Conservation (phyloP, 495 filamentous ascomycete genomes). For the Cercophora newfieldiana region DNA sequence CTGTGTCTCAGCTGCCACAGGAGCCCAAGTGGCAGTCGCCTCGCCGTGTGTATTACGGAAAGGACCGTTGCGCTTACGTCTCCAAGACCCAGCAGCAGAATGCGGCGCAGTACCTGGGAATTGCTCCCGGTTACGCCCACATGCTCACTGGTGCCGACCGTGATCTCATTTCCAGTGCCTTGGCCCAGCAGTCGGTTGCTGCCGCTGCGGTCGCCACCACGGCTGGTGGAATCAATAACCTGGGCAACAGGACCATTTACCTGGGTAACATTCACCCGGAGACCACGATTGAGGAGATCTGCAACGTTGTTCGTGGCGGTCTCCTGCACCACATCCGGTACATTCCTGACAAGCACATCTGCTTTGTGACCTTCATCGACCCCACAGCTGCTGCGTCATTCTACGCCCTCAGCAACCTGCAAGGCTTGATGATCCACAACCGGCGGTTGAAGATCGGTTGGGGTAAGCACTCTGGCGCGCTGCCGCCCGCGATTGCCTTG, state of each 20-base stretch:
- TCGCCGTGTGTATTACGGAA: constrained; percentile 95
- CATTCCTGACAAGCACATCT: constrained; percentile 99
- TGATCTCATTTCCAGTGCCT: constrained; percentile 90
- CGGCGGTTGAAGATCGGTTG: constrained; percentile 96
- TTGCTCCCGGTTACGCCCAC: constrained; percentile 95
- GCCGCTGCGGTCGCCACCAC: constrained; percentile 95
- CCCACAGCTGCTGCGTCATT: constrained; percentile 97
- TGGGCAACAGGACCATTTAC: constrained; percentile 97
- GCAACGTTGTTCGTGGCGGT: constrained; percentile 92
- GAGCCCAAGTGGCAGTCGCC: constrained; percentile 96
- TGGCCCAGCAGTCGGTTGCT: constrained; percentile 96
- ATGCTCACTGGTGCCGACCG: constrained; percentile 93
- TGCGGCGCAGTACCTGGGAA: constrained; percentile 95
- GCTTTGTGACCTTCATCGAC: constrained; percentile 99
- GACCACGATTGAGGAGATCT: constrained; percentile 98
- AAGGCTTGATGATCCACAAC: constrained; percentile 99
- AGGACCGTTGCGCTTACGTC: constrained; percentile 96
- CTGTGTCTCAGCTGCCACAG: constrained; percentile 94
- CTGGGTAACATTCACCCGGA: constrained; percentile 98
- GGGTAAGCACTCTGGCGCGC: constrained; percentile 97
- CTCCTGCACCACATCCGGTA: constrained; percentile 96
- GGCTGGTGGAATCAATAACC: constrained; percentile 92
- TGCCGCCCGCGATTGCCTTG: constrained; percentile 93
- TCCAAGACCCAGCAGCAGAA: constrained; percentile 99
- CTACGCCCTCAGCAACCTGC: constrained; percentile 94